These are phyloP conservation scores for Turritis glabra DNA, from an alignment of 345 rosid species.

Conservation along the genomic window DNA sequence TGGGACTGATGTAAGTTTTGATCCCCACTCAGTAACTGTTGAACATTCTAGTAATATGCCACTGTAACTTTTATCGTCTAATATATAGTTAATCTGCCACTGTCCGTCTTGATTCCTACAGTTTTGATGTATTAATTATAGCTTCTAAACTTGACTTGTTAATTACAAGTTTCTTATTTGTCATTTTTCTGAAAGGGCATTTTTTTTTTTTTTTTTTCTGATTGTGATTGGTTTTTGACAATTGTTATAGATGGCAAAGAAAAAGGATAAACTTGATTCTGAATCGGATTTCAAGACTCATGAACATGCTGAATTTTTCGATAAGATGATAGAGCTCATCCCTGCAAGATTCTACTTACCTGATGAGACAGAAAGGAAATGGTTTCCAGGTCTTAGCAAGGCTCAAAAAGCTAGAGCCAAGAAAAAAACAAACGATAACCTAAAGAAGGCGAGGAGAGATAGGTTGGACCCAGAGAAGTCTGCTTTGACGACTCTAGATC, in stretches of 20 bases:
- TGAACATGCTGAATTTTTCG: constrained; percentile 61
- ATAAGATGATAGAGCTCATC: constrained; percentile 70
- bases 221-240: constrained; percentile 25
- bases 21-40: neutral
- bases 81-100: neutral
- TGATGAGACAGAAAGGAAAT: constrained; percentile 70
- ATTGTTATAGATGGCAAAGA: constrained; percentile 53
- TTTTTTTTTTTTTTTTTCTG: neutral
- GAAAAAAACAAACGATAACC: constrained; percentile 62
- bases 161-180: neutral
- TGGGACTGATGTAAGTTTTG: constrained; percentile 28
- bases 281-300: constrained; percentile 51
- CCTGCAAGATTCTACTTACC: constrained; percentile 91
- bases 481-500: constrained; percentile 56
- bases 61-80: neutral
- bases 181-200: neutral
- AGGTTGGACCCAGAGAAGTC: constrained; percentile 74
- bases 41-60: neutral
- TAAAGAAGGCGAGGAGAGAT: constrained; percentile 81
- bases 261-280: constrained; percentile 29
- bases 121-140: constrained; percentile 3
- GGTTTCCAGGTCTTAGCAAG: constrained; percentile 87
- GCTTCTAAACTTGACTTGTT: constrained; percentile 4
- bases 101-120: neutral
- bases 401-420: constrained; percentile 62